Percentiles rank a stretch among this genome's conserved stretches.
Conservation (phyloP, 2,329 filamentous ascomycete species). For the Diaporthe citriasiana region DNA sequence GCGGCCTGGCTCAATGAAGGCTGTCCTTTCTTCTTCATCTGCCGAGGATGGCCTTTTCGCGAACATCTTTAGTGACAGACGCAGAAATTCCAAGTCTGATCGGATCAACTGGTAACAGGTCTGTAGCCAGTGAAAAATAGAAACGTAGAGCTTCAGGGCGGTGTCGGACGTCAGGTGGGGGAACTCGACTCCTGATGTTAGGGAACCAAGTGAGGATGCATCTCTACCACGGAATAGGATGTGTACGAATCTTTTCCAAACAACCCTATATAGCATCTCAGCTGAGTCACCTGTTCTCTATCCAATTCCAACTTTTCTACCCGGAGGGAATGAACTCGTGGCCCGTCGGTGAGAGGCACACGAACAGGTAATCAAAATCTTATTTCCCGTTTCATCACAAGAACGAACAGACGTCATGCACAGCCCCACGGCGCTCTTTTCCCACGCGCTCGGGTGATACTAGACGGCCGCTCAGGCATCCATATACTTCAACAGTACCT, state of each 20-base stretch:
- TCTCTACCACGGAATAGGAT: background rate
- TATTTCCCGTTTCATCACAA: background rate
- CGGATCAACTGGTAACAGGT: too few relatives aligned
- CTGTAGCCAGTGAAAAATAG: too few relatives aligned
- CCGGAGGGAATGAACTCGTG: background rate
- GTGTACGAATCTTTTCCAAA: background rate
- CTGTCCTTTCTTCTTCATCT: constrained; percentile 23
- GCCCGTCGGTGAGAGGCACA: background rate
- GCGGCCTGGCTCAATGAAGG: background rate
- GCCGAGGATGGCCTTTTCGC: background rate
- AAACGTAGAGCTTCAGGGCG: background rate
- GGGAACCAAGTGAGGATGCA: background rate
- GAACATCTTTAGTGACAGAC: background rate
- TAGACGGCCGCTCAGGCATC: background rate
- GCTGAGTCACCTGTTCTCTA: background rate
- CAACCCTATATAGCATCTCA: constrained; percentile 4
- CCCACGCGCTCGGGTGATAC: background rate
- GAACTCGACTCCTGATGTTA: too few relatives aligned
- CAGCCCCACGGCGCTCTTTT: background rate
- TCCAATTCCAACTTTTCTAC: too few relatives aligned
- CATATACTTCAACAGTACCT: background rate
- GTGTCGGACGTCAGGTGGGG: background rate
- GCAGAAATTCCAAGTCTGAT: too few relatives aligned
- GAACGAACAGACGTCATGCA: background rate
- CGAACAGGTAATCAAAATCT: background rate